These are phyloP conservation scores for Phlyctochytrium arcticum DNA, from an alignment of 192 early-diverging fungal species.

Conservation along the genomic window DNA sequence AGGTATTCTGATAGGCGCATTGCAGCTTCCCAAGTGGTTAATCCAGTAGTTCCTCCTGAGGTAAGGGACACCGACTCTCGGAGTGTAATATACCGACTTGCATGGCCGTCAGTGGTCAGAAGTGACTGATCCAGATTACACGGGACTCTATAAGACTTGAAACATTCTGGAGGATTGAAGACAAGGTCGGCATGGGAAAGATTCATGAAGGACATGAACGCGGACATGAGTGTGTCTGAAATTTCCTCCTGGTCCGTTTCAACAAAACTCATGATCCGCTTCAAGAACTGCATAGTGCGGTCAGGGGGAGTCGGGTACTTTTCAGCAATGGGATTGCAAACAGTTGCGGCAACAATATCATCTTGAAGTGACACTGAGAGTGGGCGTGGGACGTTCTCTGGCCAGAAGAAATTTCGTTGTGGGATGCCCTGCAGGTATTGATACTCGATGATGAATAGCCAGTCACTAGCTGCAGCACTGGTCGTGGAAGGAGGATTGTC, in stretches of 20 bases:
- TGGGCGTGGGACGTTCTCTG: neutral
- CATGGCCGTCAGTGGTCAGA: neutral
- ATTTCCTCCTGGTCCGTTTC: neutral
- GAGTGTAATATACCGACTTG: constrained; percentile 31
- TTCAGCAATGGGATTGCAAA: neutral
- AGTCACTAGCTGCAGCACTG: neutral
- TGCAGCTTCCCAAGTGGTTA: constrained; percentile 63
- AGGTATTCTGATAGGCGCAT: constrained; percentile 52
- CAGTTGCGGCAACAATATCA: neutral
- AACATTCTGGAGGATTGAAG: neutral
- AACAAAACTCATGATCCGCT: neutral
- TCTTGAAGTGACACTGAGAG: neutral
- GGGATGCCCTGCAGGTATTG: neutral
- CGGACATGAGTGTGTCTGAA: constrained; percentile 1
- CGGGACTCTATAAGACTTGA: neutral
- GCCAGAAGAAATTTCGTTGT: neutral
- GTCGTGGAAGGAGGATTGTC: too few species aligned
- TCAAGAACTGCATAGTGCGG: constrained; percentile 16
- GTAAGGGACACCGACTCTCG: constrained; percentile 48
- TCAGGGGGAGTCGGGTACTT: constrained; percentile 4
- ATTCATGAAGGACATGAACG: constrained; percentile 2
- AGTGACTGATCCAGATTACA: too few species aligned
- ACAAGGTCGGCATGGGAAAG: neutral
- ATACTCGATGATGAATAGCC: neutral
- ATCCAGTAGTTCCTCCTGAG: constrained; percentile 58